Conservation (phyloP, 2,329 filamentous ascomycete species). For the Trichoderma atroviride region DNA sequence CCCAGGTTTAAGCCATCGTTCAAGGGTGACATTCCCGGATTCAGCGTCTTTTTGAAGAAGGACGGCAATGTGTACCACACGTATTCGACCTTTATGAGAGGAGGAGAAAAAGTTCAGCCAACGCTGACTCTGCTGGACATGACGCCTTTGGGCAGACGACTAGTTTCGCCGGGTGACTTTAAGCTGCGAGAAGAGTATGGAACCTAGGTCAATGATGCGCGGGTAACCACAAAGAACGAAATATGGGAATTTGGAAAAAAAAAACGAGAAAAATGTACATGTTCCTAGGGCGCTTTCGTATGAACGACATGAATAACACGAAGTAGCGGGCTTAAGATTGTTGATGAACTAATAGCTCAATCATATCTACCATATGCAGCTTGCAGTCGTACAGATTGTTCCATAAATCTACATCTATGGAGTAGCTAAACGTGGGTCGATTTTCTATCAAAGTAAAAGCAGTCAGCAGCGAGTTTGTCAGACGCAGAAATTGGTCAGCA, state of each 20-base stretch:
- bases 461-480: neutral
- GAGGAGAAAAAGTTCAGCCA: conserved; percentile 37
- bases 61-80: conserved; percentile 42
- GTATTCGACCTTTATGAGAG: conserved; percentile 42
- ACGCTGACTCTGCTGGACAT: conserved; percentile 40
- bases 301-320: neutral
- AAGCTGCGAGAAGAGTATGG: conserved; percentile 36
- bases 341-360: neutral
- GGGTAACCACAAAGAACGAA: neutral
- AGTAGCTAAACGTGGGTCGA: neutral
- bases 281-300: neutral
- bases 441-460: neutral
- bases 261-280: neutral
- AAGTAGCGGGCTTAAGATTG: neutral
- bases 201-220: neutral
- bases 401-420: neutral
- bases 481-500: neutral
- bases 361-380: neutral
- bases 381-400: neutral
- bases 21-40: conserved; percentile 41
- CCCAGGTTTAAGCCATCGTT: conserved; percentile 35
- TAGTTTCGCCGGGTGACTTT: conserved; percentile 34
- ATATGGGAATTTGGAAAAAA: neutral
- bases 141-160: conserved; percentile 40
- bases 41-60: conserved; percentile 43